phyloP scores from a whole-genome alignment of 345 rosid genomes.

The Laguncularia racemosa region DNA sequence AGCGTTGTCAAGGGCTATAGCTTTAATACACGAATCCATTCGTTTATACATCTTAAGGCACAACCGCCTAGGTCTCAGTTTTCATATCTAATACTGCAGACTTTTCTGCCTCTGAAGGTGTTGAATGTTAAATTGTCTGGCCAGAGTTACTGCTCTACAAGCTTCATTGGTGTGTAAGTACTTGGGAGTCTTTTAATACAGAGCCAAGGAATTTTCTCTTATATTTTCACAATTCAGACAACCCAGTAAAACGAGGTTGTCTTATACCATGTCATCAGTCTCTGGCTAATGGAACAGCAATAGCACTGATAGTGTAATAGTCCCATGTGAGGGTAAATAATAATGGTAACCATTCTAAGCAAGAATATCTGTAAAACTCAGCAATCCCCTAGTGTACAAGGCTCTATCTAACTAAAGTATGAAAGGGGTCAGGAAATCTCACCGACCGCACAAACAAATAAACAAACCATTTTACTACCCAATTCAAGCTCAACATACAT shows the following conservation, averaged over 20 bases:
- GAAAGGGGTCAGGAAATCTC: conserved; percentile 44
- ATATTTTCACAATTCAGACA: conserved; percentile 2
- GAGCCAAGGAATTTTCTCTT: too few relatives aligned
- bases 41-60: too few relatives aligned
- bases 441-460: conserved; percentile 44
- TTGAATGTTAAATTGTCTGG: too few relatives aligned
- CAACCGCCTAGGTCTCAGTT: too few relatives aligned
- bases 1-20: too few relatives aligned
- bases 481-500: conserved; percentile 43
- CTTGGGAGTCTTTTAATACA: too few relatives aligned
- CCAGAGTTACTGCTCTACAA: too few relatives aligned
- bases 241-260: not conserved
- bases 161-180: too few relatives aligned
- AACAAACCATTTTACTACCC: conserved; percentile 19
- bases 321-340: conserved; percentile 1
- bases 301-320: conserved; percentile 3
- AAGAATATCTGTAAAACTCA: conserved; percentile 15
- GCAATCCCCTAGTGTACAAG: conserved; percentile 18
- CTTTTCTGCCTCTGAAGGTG: too few relatives aligned
- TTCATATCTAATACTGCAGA: too few relatives aligned
- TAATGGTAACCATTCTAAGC: conserved; percentile 10
- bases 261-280: not conserved
- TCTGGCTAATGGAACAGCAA: conserved; percentile 9
- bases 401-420: conserved; percentile 28
- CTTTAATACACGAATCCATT: too few relatives aligned